Percentiles rank a stretch among this genome's conserved stretches.
These are phyloP conservation scores for Colletotrichum cereale DNA, from an alignment of 2,329 filamentous ascomycete genomes.

Conservation along the genomic window DNA sequence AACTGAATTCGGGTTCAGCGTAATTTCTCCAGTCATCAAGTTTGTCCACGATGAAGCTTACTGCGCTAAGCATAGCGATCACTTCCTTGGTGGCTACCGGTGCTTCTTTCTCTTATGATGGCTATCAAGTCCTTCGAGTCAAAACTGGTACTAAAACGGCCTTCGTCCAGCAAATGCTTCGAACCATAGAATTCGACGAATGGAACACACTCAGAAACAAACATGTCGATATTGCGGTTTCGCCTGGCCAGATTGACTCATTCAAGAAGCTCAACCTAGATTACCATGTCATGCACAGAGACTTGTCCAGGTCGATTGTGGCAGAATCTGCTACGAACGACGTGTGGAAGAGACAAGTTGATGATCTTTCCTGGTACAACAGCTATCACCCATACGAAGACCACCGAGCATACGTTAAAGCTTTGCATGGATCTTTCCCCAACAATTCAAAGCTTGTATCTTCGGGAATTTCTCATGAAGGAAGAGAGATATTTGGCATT, in stretches of 20 bases:
- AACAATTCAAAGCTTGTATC: conserved; percentile 60
- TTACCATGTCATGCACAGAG: conserved; percentile 46
- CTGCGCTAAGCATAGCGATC: neutral
- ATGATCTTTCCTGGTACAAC: conserved; percentile 60
- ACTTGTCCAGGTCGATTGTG: conserved; percentile 47
- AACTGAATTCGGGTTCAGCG: too few relatives aligned
- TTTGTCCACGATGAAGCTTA: neutral
- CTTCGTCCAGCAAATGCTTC: neutral
- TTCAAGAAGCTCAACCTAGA: conserved; percentile 49
- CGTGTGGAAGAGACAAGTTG: conserved; percentile 43
- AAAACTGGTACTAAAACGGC: conserved; percentile 22
- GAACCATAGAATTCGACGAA: conserved; percentile 14
- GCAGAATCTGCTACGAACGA: conserved; percentile 43
- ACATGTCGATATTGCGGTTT: conserved; percentile 49
- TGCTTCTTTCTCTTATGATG: conserved; percentile 16
- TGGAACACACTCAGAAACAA: conserved; percentile 6
- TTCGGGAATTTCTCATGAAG: conserved; percentile 59
- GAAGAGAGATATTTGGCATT: conserved; percentile 68
- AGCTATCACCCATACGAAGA: conserved; percentile 63
- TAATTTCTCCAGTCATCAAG: neutral
- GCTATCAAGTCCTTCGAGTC: conserved; percentile 31
- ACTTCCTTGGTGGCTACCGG: neutral
- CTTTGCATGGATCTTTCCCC: conserved; percentile 56
- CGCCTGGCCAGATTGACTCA: conserved; percentile 45
- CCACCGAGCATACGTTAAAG: conserved; percentile 59